Base-by-base conservation (phyloP, 305 asterid species). In the Rubia tinctorum region DNA sequence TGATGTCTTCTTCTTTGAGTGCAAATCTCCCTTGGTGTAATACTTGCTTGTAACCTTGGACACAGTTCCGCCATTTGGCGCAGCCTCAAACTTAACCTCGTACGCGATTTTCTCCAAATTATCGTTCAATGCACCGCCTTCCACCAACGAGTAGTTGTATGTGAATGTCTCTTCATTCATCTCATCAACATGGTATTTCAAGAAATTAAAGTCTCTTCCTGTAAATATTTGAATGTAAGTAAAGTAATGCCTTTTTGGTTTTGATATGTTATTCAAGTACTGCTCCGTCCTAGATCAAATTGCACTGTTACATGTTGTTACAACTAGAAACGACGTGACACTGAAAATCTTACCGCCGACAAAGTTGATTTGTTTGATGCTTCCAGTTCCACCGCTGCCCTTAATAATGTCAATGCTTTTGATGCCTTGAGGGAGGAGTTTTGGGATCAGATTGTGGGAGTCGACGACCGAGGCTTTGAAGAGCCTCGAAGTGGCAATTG, bases 331-430 rank as follows among this genome's bases (percentile, higher is more conserved):
- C 3, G 34, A 0, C 25, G 27, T 25, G 14, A 58, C 22, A 15
- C 20, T 60, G 22, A 17, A 15, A n/a, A 20, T n/a, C 10, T 10
- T 10, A 82, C 84, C 81, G 66, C 75, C 71, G 49, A 80, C 82
- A 39, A 77, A 82, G 63, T 74, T 75, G 53, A 82, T 67, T 67
- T 77, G 77, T 59, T 80, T 75, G 44, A 80, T 80, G 47, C 84
- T 82, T 60, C 86, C 82, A 23, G 80, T 53, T 15, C 80, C 83
- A n/a, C 84, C 82, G 53, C 30, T 69, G 47, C 86, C 84, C 69
- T 78, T 73, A 15, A 75, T 14, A 56, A 77, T 49, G 43, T 80
- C 82, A 43, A 80, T 78, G 77, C 84, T 80, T 45, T 67, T 69
- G 42, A 80, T 71, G 66, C 73, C 80, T 43, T 78, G 82, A 63